phyloP scores from a whole-genome alignment of 2,329 filamentous ascomycete genomes.

The Parastagonospora nodorum region DNA sequence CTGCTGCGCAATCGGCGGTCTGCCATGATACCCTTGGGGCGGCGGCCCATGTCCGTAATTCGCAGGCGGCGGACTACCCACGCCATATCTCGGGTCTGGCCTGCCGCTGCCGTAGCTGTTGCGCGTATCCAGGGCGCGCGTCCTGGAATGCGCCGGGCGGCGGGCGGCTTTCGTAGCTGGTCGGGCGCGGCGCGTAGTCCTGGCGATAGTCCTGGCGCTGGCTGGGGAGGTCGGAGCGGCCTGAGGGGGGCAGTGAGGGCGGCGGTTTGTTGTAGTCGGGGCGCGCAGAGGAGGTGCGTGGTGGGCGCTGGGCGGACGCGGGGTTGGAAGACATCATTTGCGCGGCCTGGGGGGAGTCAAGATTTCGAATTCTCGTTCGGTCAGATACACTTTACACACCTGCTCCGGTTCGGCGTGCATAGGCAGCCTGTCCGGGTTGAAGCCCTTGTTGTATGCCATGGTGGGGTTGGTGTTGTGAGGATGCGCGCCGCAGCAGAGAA shows the following conservation, averaged over 20 bases:
- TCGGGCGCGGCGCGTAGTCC: constrained; percentile 33
- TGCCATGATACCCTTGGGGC: constrained; percentile 69
- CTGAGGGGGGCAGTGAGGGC: constrained; percentile 34
- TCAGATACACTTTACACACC: too few relatives aligned
- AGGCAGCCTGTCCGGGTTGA: constrained; percentile 93
- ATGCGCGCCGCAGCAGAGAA: constrained; percentile 4
- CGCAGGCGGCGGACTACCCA: constrained; percentile 53
- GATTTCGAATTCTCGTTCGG: too few relatives aligned
- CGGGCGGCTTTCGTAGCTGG: constrained; percentile 38
- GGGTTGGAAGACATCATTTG: constrained; percentile 43
- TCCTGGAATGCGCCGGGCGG: constrained; percentile 49
- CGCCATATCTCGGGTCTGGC: constrained; percentile 37
- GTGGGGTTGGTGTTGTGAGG: constrained; percentile 17
- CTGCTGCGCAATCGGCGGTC: constrained; percentile 58
- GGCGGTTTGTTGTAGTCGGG: constrained; percentile 53
- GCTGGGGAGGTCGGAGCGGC: constrained; percentile 19
- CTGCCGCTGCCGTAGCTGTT: constrained; percentile 30
- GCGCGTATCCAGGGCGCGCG: constrained; percentile 30
- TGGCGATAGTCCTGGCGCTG: constrained; percentile 30
- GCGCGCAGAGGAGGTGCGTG: constrained; percentile 40
- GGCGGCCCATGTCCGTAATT: constrained; percentile 60
- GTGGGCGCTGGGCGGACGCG: constrained; percentile 33
- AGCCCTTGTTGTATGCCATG: constrained; percentile 94
- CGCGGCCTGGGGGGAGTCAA: constrained; percentile 43
- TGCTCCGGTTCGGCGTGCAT: constrained; percentile 82